Base-by-base conservation (phyloP, 148 eudicot species). In the Pouteria glomerata region DNA sequence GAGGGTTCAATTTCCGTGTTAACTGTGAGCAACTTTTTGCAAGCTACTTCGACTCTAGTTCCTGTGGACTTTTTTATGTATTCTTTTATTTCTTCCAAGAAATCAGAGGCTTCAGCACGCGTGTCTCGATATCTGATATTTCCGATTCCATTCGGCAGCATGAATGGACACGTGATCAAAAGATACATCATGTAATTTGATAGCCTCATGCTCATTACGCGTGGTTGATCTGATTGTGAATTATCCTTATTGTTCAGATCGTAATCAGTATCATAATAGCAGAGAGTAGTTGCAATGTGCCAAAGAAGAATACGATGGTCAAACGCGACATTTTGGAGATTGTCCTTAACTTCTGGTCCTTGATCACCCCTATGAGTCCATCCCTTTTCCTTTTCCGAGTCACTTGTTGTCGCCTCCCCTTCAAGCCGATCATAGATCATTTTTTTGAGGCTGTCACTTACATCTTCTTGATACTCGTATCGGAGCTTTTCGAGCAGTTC, bases 221-320 rank as follows among this genome's bases (percentile, higher is more conserved):
- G 24, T 59, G 70, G 6, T 4, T 44, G 21, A 39, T 39, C 44
- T 56, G 1, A 1, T 21, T 13, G 1, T 33, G 14, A 8, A 6
- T 63, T 3, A 3, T 50, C 2, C 31, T 5, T 13, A 12, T 26
- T 30, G 57, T 50, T 21, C 12, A n/a, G n/a, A n/a, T n/a, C n/a
- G n/a, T 8, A 39, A 1, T 39, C 39, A 2, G 2, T 1, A 11
- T 80, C 86, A 42, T 79, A 60, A 52, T 79, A 79, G 64, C 89
- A 86, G 2, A 86, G 71, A 19, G 81, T 83, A n/a, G 89, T 86
- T 3, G 89, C 86, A 77, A 86, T 86, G 83, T 86, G 89, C 86
- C 81, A 86, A 24, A 86, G 42, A 52, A 86, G 85, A 48, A 86
- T 76, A 53, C 81, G 79, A 59, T 79, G 82, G 60, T 86, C 86